These are phyloP conservation scores for Hymenoscyphus linearis DNA, from an alignment of 2,329 filamentous ascomycete species.

Conservation along the genomic window DNA sequence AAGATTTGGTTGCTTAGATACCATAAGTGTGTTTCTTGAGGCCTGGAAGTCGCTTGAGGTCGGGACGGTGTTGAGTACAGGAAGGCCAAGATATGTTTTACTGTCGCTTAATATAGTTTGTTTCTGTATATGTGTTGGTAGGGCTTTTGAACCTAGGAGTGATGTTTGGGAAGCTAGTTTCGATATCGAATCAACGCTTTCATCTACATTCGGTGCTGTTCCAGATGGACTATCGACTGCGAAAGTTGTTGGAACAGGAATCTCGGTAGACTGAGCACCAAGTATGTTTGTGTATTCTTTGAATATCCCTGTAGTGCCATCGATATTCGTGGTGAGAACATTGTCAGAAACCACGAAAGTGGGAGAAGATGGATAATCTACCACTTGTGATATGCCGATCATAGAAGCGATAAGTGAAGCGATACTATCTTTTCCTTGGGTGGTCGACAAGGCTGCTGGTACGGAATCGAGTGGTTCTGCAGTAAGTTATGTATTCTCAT, in stretches of 20 bases:
- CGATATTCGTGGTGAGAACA: not conserved
- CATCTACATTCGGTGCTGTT: not conserved
- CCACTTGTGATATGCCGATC: not conserved
- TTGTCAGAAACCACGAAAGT: not conserved
- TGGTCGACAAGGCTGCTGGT: not conserved
- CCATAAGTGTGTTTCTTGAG: too few relatives aligned
- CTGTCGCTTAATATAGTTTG: not conserved
- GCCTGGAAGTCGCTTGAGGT: too few relatives aligned
- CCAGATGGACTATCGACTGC: not conserved
- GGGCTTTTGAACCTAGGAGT: not conserved
- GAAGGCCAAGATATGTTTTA: too few relatives aligned
- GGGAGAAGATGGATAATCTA: not conserved
- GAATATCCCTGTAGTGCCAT: not conserved
- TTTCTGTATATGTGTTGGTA: not conserved
- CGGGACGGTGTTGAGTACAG: too few relatives aligned
- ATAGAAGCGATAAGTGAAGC: constrained; percentile 6
- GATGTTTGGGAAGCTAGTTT: not conserved
- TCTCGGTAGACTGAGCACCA: not conserved
- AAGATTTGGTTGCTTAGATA: too few relatives aligned
- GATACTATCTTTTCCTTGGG: not conserved
- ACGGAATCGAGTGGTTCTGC: not conserved
- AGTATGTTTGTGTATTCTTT: constrained; percentile 1
- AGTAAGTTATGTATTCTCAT: not conserved
- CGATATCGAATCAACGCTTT: not conserved
- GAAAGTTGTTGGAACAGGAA: not conserved